phyloP scores from a whole-genome alignment of 805 yeast genomes.

The Candida pini region DNA sequence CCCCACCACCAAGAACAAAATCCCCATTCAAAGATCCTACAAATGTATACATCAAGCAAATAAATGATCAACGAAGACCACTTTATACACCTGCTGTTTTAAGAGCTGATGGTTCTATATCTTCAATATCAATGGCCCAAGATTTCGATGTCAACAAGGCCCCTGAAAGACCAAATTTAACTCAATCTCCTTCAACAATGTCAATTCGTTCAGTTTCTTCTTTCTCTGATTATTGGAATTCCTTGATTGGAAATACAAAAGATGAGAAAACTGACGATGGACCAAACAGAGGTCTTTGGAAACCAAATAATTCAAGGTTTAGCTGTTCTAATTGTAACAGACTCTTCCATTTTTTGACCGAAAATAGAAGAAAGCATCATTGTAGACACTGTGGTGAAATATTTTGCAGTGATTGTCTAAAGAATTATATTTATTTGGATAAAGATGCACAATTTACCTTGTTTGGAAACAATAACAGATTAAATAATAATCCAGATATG shows the following conservation, averaged over 20 bases:
- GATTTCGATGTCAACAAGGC: conserved; percentile 9
- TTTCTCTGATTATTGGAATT: conserved; percentile 24
- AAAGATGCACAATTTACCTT: conserved; percentile 30
- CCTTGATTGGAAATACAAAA: conserved; percentile 10
- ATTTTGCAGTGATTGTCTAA: conserved; percentile 34
- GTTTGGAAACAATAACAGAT: conserved; percentile 21
- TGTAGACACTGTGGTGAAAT: conserved; percentile 37
- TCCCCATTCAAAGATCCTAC: conserved; percentile 28
- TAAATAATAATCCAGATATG: neutral
- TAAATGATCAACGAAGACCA: conserved; percentile 78
- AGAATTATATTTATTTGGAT: conserved; percentile 30
- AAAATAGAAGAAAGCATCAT: conserved; percentile 45
- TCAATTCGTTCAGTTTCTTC: conserved; percentile 23
- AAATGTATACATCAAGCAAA: conserved; percentile 50
- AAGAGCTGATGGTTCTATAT: conserved; percentile 29
- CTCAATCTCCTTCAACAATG: conserved; percentile 14
- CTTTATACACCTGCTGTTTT: conserved; percentile 88
- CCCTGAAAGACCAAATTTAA: conserved; percentile 16
- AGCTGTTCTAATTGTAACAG: conserved; percentile 66
- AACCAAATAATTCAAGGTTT: conserved; percentile 59
- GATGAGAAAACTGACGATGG: conserved; percentile 10
- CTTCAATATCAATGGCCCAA: conserved; percentile 3
- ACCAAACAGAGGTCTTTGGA: conserved; percentile 66
- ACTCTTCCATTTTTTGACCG: conserved; percentile 67
- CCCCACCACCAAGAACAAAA: conserved; percentile 19